phyloP scores from a whole-genome alignment of 2,329 filamentous ascomycete species.

The Helminthosporium solani region DNA sequence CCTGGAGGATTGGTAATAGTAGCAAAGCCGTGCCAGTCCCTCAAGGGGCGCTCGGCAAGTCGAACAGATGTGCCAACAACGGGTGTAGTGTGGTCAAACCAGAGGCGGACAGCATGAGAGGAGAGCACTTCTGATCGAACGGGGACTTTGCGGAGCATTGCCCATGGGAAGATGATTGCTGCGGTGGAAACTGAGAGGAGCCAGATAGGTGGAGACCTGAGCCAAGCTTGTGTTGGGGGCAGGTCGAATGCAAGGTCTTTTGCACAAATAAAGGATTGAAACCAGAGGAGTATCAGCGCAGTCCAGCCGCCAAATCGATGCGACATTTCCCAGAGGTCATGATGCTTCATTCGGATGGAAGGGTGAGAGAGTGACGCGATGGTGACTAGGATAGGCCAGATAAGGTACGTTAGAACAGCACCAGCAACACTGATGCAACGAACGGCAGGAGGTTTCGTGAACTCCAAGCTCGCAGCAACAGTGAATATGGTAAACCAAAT shows the following conservation, averaged over 20 bases:
- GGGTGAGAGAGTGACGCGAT: conserved; percentile 38
- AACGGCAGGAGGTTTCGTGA: conserved; percentile 21
- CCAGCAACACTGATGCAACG: conserved; percentile 23
- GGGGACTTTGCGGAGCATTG: conserved; percentile 66
- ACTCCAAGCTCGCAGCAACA: conserved; percentile 37
- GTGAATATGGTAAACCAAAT: conserved; percentile 50
- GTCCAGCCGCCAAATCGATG: conserved; percentile 44
- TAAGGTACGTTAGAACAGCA: conserved; percentile 32
- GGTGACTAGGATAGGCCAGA: conserved; percentile 28
- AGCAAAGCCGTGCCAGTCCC: conserved; percentile 44
- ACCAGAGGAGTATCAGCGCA: conserved; percentile 39
- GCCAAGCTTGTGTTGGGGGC: conserved; percentile 24
- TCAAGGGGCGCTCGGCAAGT: conserved; percentile 36
- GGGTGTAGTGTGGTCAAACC: conserved; percentile 45
- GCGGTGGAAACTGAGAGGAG: conserved; percentile 65
- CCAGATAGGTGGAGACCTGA: conserved; percentile 58
- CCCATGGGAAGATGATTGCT: conserved; percentile 73
- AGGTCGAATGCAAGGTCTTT: conserved; percentile 22
- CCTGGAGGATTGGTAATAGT: conserved; percentile 39
- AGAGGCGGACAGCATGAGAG: conserved; percentile 69
- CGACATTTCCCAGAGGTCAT: conserved; percentile 39
- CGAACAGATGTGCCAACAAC: conserved; percentile 35
- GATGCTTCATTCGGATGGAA: conserved; percentile 29
- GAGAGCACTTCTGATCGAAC: conserved; percentile 71
- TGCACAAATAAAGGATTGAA: conserved; percentile 28